A percentile compares a stretch with the other conserved stretches of the same genome.
These are phyloP conservation scores for Entomortierella parvispora DNA, from an alignment of 192 early-diverging fungal genomes.

Conservation along the genomic window DNA sequence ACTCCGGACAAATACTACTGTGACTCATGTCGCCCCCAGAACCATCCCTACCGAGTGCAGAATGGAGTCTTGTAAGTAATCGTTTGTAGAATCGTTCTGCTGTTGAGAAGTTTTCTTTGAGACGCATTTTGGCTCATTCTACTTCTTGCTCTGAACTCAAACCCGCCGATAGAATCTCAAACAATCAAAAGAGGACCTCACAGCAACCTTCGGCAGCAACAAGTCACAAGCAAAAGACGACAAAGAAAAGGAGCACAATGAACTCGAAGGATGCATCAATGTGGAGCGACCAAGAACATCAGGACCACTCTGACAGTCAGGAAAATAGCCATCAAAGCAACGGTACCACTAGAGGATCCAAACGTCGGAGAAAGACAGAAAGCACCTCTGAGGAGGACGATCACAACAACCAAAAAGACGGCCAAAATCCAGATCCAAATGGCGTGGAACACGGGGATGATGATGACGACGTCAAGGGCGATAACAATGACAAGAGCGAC, in stretches of 20 bases:
- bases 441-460: not conserved
- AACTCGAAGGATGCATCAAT: conserved; percentile 25
- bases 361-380: conserved; percentile 38
- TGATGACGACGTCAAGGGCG: not conserved
- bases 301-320: not conserved
- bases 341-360: conserved; percentile 18
- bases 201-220: not conserved
- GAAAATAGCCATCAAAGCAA: conserved; percentile 6
- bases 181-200: conserved; percentile 3
- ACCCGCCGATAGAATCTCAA: conserved; percentile 18
- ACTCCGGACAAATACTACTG: conserved; percentile 94
- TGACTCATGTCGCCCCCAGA: conserved; percentile 87
- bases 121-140: too few relatives aligned
- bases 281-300: conserved; percentile 1
- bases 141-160: not conserved
- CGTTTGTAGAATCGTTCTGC: too few relatives aligned
- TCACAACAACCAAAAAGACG: not conserved
- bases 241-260: conserved; percentile 33
- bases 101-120: too few relatives aligned
- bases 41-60: conserved; percentile 71
- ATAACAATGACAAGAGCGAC: not conserved
- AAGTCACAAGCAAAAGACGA: conserved; percentile 11
- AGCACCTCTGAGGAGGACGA: conserved; percentile 35
- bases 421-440: not conserved
- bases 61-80: conserved; percentile 54